Percentiles rank a stretch among this genome's conserved stretches.
These are phyloP conservation scores for Agapanthus africanus DNA, from an alignment of 106 monocot species.

Conservation along the genomic window DNA sequence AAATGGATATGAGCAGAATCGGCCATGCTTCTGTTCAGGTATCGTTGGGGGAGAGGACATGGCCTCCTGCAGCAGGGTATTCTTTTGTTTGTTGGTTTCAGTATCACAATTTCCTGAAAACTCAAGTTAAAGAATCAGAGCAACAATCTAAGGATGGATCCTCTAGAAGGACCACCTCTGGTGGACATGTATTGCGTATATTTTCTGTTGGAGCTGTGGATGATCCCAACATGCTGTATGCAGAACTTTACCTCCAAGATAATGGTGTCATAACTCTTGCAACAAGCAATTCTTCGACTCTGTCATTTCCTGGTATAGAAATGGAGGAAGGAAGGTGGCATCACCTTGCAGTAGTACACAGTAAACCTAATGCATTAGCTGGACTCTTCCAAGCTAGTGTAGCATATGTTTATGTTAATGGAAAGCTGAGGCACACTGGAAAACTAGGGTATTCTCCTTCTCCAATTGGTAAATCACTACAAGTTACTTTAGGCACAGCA, in stretches of 20 bases:
- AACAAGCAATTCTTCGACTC: conserved; percentile 72
- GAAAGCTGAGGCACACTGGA: conserved; percentile 89
- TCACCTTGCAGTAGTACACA: conserved; percentile 96
- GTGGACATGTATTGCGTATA: conserved; percentile 50
- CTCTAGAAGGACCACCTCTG: conserved; percentile 25
- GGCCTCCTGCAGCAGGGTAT: conserved; percentile 99
- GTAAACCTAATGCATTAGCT: conserved; percentile 95
- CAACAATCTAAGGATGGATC: conserved; percentile 24
- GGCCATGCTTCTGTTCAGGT: conserved; percentile 95
- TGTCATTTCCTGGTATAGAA: conserved; percentile 75
- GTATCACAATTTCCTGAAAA: conserved; percentile 55
- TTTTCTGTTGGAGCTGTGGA: conserved; percentile 90
- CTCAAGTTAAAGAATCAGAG: conserved; percentile 54
- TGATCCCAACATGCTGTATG: conserved; percentile 64
- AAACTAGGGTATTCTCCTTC: conserved; percentile 94
- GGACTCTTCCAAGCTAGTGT: conserved; percentile 94
- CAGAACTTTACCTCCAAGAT: conserved; percentile 79
- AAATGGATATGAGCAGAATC: conserved; percentile 88
- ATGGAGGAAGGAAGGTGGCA: conserved; percentile 95
- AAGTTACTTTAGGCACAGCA: conserved; percentile 86
- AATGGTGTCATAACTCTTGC: conserved; percentile 81
- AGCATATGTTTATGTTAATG: conserved; percentile 83
- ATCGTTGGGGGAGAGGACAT: conserved; percentile 95
- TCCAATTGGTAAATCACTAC: conserved; percentile 78
- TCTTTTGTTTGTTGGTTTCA: conserved; percentile 99